Percentiles rank a stretch among this genome's conserved stretches.
These are phyloP conservation scores for Iberis pinnata DNA, from an alignment of 345 rosid species.

Conservation along the genomic window DNA sequence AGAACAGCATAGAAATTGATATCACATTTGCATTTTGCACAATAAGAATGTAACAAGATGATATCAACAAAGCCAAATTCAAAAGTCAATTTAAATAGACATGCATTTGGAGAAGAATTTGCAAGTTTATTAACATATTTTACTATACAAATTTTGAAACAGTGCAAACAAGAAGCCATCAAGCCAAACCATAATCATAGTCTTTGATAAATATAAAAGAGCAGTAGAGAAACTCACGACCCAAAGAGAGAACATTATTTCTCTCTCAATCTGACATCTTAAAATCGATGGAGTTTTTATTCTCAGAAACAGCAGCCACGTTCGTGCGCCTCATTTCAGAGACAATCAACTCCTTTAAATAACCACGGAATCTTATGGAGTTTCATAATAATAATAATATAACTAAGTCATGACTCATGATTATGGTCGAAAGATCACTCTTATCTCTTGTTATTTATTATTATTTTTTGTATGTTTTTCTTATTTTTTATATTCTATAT, in stretches of 20 bases:
- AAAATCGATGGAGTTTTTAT: conserved; percentile 3
- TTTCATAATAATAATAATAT: background rate
- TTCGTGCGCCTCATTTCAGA: conserved; percentile 20
- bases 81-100: background rate
- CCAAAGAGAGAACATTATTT: background rate
- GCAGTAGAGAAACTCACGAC: conserved; percentile 4
- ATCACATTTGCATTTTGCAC: no score
- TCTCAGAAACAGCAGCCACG: background rate
- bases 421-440: conserved; percentile 7
- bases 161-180: conserved; percentile 13
- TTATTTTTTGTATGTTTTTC: no score
- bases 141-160: background rate
- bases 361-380: conserved; percentile 5
- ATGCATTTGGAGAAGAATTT: background rate
- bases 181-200: conserved; percentile 12
- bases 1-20: no score
- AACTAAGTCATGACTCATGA: conserved; percentile 6
- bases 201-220: conserved; percentile 14
- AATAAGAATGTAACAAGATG: conserved; percentile 4
- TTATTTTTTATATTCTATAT: no score
- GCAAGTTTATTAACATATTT: background rate
- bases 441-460: background rate
- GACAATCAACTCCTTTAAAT: conserved; percentile 11
- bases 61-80: background rate
- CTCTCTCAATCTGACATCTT: background rate